Conservation (phyloP, 2,329 filamentous ascomycete genomes). For the Fusarium abutilonis region DNA sequence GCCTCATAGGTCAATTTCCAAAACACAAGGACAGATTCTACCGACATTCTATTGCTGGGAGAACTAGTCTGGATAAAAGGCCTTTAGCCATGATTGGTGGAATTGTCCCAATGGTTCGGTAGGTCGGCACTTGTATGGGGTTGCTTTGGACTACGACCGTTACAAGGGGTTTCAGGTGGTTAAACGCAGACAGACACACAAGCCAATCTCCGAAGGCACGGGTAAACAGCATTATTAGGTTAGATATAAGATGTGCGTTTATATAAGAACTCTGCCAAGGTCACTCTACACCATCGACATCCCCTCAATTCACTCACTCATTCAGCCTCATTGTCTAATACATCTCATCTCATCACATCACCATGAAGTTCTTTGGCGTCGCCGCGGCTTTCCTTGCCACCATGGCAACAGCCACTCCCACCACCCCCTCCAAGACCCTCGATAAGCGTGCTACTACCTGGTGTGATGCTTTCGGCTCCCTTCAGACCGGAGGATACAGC, state of each 20-base stretch:
- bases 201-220: conserved; percentile 10
- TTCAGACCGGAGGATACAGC: conserved; percentile 54
- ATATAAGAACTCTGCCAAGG: conserved; percentile 24
- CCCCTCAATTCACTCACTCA: neutral
- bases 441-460: conserved; percentile 49
- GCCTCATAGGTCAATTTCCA: conserved; percentile 4
- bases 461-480: conserved; percentile 54
- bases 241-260: neutral
- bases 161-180: conserved; percentile 23
- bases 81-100: conserved; percentile 26
- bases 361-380: conserved; percentile 40
- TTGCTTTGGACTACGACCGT: conserved; percentile 13
- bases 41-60: conserved; percentile 25
- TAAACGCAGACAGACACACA: neutral
- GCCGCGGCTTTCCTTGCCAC: conserved; percentile 47
- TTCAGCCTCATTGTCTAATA: neutral
- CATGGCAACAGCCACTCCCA: conserved; percentile 44
- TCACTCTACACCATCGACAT: neutral
- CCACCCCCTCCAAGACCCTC: conserved; percentile 40
- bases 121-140: conserved; percentile 27
- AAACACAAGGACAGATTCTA: conserved; percentile 3
- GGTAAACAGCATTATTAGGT: neutral
- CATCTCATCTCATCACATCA: conserved; percentile 10
- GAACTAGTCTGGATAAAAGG: conserved; percentile 3
- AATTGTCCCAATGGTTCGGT: conserved; percentile 10